Base-by-base conservation (phyloP, 495 filamentous ascomycete genomes). In the Massariosphaeria phaeospora region DNA sequence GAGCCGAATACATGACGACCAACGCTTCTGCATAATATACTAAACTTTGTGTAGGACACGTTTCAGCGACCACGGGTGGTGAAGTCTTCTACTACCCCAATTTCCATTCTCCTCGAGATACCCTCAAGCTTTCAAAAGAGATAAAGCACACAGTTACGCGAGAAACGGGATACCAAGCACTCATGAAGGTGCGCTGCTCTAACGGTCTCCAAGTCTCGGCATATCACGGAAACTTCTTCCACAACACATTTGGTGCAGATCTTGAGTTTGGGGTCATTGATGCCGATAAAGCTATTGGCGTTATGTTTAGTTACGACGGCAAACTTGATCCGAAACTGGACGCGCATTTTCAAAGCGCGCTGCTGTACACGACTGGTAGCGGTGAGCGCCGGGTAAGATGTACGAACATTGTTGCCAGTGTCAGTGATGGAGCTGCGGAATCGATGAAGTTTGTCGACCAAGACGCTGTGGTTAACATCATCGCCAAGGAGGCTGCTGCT, bases 131-230 rank as follows among this genome's bases (percentile, higher is more conserved):
- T n/a, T 83, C 80, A 2, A 77, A 85, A 34, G 93, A 99, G 69
- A 78, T 99, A 59, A 79, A 82, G 49, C 93, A 96, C 64, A 84
- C 86, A 6, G 81, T 95, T n/a, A 89, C 82, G 1, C 77, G 93
- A 53, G 91, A 96, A 67, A 95, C 91, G 15, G 93, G 93, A 24
- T 99, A 91, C 66, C 91, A 96, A 72, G 89, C 90, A 7, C 77
- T 97, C 61, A 93, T 99, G 89, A 99, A 99, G 75, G 93, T 97
- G 46, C 85, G 93, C 38, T 99, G 93, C 71, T 95, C 89, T 7
- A 97, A 94, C 65, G 93, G 93, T 13, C 79, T 99, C 25, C 93
- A 99, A 70, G 88, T 99, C 13, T 84, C 88, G 17, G 81, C 82
- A 25, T 99, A 97, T 66, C 88, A 94, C 60, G 93, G 93, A 51